Conservation (phyloP, 768 basidiomycete species). For the Mycena belliarum region DNA sequence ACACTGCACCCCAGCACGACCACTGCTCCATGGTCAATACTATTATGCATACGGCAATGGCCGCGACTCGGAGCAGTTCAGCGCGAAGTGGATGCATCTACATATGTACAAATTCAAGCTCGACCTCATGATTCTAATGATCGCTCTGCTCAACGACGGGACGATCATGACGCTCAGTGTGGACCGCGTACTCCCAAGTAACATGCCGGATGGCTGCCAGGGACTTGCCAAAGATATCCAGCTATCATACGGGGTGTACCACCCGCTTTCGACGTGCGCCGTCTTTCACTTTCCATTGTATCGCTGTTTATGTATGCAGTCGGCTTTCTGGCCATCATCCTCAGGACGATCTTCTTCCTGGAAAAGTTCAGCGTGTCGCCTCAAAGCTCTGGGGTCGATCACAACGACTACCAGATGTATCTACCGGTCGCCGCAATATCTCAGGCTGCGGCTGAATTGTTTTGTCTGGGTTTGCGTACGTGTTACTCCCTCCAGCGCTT, state of each 20-base stretch:
- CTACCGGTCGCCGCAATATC: constrained; percentile 98
- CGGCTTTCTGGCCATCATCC: constrained; percentile 77
- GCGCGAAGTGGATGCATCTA: no score
- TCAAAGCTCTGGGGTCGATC: constrained; percentile 35
- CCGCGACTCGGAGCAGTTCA: no score
- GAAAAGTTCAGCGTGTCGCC: constrained; percentile 77
- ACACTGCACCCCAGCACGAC: no score
- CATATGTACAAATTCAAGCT: no score
- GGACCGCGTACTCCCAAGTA: constrained; percentile 92
- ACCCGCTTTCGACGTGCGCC: constrained; percentile 86
- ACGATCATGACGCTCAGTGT: constrained; percentile 99
- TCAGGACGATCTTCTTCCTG: constrained; percentile 88
- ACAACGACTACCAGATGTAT: constrained; percentile 77
- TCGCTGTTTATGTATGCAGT: constrained; percentile 30
- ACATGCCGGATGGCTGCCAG: constrained; percentile 91
- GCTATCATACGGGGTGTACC: constrained; percentile 92
- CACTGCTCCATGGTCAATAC: no score
- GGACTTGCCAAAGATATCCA: constrained; percentile 96
- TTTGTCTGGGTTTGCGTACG: constrained; percentile 95
- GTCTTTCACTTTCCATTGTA: constrained; percentile 13
- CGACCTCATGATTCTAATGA: constrained; percentile 99
- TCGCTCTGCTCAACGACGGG: constrained; percentile 95
- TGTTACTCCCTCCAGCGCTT: constrained; percentile 19
- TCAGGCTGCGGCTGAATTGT: constrained; percentile 94
- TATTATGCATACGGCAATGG: no score